Evolutionary conservation across 768 basidiomycete genomes (phyloP).

Genomic region (Pisolithus orientalis): DNA sequence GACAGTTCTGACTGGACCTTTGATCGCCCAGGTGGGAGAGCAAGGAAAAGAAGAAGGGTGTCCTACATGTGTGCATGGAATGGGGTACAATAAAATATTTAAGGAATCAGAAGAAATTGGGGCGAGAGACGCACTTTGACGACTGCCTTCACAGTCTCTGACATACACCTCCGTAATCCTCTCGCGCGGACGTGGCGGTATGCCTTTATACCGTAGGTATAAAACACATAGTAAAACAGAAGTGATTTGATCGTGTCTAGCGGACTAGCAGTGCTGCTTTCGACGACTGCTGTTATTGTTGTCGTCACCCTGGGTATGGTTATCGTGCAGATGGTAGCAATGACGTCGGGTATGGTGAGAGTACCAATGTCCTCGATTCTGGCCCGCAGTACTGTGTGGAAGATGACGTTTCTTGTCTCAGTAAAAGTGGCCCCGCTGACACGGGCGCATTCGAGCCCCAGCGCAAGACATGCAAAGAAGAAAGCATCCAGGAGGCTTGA

Average conservation of each 20-base stretch:
- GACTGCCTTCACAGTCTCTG: conserved; percentile 23
- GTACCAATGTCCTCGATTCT: not conserved
- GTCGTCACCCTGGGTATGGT: not conserved
- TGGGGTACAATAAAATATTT: not conserved
- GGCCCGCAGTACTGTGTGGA: not conserved
- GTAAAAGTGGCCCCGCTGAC: not conserved
- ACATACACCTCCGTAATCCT: conserved; percentile 24
- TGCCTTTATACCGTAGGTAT: conserved; percentile 17
- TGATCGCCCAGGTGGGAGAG: conserved; percentile 51
- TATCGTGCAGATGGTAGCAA: not conserved
- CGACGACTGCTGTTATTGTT: not conserved
- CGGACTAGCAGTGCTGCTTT: not conserved
- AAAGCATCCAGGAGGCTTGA: not conserved
- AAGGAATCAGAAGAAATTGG: not conserved
- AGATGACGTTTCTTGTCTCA: not conserved
- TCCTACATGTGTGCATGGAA: not conserved
- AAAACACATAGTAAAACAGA: conserved; percentile 29
- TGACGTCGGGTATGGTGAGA: not conserved
- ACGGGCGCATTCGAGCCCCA: not conserved
- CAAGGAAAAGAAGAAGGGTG: conserved; percentile 37
- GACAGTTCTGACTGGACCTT: conserved; percentile 60
- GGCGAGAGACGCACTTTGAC: conserved; percentile 16
- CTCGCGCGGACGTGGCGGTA: conserved; percentile 34
- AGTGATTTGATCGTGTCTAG: conserved; percentile 19
- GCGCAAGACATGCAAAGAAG: not conserved